Base-by-base conservation (phyloP, 1,139 yeast species). In the Hanseniaspora uvarum region DNA sequence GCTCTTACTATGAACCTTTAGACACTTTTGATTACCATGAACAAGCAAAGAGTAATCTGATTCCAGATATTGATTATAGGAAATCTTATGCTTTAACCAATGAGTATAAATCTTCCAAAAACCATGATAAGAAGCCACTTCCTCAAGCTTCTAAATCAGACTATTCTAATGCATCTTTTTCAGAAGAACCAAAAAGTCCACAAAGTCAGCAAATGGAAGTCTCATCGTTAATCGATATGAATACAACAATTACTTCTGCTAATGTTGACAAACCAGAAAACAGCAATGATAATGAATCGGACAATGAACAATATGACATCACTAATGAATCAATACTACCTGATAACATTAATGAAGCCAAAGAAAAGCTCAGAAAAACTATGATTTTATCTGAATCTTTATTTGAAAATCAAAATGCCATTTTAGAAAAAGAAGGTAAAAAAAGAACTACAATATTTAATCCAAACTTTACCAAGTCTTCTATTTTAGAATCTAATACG, bases 1-100 rank as follows among this genome's bases (percentile, higher is more conserved):
- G 55, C 12, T 53, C 55, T 11, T 53, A 53, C 39, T 53, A 53
- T 28, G 53, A 53, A 10, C 55, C 55, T 0, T 21, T 21, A 18
- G 24, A 38, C 19, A 36, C 24, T 5, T 16, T 16, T n/a, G 31
- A 28, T 10, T 37, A n/a, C 33, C 3, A 14, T 11, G 28, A 30
- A 14, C 28, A 31, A 19, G 19, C 18, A 8, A 16, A 44, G 11
- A 41, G 30, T n/a, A 37, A 36, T 23, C 48, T 45, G 1, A 19
- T 50, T 5, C 53, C 53, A 23, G 38, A 50, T 21, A n/a, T 50
- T 28, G 53, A 50, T 11, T 50, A 50, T 23, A 50, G 53, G 37
- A 50, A 50, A 14, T 36, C 53, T 8, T 50, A 50, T 44, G 48
- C 48, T 37, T n/a, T 50, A 30, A 50, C 53, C 7, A 50, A 50